Percentiles rank a stretch among this genome's conserved stretches.
Evolutionary conservation across 768 basidiomycete species (phyloP).

Genomic region (Boletales sp.): DNA sequence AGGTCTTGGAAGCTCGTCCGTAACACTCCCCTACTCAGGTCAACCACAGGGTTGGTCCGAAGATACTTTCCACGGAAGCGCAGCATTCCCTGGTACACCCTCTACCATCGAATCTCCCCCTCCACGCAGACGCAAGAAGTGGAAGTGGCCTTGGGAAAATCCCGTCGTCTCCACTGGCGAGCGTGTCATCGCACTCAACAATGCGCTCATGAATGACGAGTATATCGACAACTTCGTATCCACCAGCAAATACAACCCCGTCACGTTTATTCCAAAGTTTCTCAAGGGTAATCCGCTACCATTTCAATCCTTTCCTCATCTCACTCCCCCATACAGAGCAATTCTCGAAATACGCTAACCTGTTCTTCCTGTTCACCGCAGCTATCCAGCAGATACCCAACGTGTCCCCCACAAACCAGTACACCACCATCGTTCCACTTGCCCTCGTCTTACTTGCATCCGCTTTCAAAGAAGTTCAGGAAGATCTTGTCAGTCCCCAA

Average conservation of each 20-base stretch:
- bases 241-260: slow-evolving; percentile 91
- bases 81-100: slow-evolving; percentile 35
- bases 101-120: slow-evolving; percentile 13
- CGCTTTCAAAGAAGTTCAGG: slow-evolving; percentile 93
- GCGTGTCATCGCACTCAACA: slow-evolving; percentile 81
- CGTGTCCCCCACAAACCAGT: slow-evolving; percentile 93
- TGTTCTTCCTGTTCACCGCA: slow-evolving; percentile 98
- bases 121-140: slow-evolving; percentile 32
- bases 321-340: slow-evolving; percentile 58
- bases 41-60: slow-evolving; percentile 72
- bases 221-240: slow-evolving; percentile 82
- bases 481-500: slow-evolving; percentile 60
- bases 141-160: slow-evolving; percentile 87
- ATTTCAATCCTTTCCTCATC: not conserved
- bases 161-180: slow-evolving; percentile 64
- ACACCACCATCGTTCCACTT: slow-evolving; percentile 92
- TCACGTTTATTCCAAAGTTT: slow-evolving; percentile 90
- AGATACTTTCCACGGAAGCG: slow-evolving; percentile 45
- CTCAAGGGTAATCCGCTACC: slow-evolving; percentile 61
- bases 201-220: slow-evolving; percentile 58
- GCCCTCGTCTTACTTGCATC: slow-evolving; percentile 86
- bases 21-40: slow-evolving; percentile 37
- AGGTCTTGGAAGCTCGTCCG: slow-evolving; percentile 48
- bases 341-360: slow-evolving; percentile 97
- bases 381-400: slow-evolving; percentile 97